Evolutionary conservation across 371 early-diverging fungal species (phyloP).

Genomic region (Mucor piriformis): DNA sequence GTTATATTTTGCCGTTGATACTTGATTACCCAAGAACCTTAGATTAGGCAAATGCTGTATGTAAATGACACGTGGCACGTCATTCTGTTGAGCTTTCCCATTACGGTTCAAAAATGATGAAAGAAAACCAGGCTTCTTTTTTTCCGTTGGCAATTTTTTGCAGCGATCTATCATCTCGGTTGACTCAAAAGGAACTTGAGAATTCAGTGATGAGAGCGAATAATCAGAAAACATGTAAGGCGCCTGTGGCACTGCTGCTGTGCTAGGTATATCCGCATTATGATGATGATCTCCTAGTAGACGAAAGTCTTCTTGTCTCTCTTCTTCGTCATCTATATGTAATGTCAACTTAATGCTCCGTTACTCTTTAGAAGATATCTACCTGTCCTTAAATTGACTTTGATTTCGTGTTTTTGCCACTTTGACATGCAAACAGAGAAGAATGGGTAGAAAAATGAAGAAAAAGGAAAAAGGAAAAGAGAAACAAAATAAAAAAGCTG

Average conservation of each 20-base stretch:
- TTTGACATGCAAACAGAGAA: neutral
- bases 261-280: neutral
- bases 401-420: conserved; percentile 1
- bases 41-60: conserved; percentile 70
- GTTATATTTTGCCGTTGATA: conserved; percentile 88
- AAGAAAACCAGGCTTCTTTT: neutral
- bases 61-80: conserved; percentile 65
- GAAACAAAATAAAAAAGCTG: neutral
- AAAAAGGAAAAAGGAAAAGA: neutral
- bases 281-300: conserved; percentile 2
- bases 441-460: neutral
- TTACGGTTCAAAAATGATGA: neutral
- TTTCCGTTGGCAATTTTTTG: neutral
- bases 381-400: conserved; percentile 3
- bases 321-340: neutral
- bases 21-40: conserved; percentile 72
- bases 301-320: conserved; percentile 9
- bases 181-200: conserved; percentile 7
- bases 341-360: neutral
- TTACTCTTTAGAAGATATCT: neutral
- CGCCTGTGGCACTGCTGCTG: neutral
- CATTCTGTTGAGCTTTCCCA: neutral
- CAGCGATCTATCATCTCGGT: conserved; percentile 11
- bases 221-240: conserved; percentile 3
- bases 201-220: conserved; percentile 8